Evolutionary conservation across 805 yeast species (phyloP), one percentile per base, ranked within the genome.

Genomic region (Debaryomyces castellii): DNA sequence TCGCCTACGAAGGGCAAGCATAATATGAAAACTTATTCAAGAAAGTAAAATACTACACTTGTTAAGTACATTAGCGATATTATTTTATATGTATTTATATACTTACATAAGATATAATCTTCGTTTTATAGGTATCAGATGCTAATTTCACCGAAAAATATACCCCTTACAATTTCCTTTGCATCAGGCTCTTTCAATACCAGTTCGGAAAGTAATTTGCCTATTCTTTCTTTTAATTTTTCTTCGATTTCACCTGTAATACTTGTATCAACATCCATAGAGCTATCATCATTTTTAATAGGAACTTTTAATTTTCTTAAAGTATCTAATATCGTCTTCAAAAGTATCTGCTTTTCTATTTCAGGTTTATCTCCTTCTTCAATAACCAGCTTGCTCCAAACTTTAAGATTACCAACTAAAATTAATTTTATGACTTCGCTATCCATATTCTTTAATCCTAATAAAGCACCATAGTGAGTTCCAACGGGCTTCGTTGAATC

Each of bases 391-490:
- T 71, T 73, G 12, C 82, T 73, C 99, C 99, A 94, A 46, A 83
- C 81, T 51, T 82, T 78, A 49, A 92, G 66, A 63, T 94, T 94
- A 0, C 97, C 97, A 32, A 92, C 71, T 44, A 94, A 75, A 1
- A 89, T 79, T 37, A 92, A 83, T 53, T 96, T 78, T 30, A 92
- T 80, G 8, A 94, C 95, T 65, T 94, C 98, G 4, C 83, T 73
- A 3, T 97, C 99, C 57, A 94, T 69, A 16, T 85, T 89, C 46
- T 81, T 78, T 57, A 94, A 76, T 5, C 98, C 99, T 40, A 81
- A 78, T 24, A 95, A 77, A 4, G 97, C 85, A 32, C 99, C 99
- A 57, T 87, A 94, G 50, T 90, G 89, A 0, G 98, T 89, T 2
- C 96, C 96, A 12, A 85, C 74, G 0, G 96, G 90, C 54, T 87